phyloP scores from a whole-genome alignment of 371 early-diverging fungal genomes.

The Gilbertella persicaria region DNA sequence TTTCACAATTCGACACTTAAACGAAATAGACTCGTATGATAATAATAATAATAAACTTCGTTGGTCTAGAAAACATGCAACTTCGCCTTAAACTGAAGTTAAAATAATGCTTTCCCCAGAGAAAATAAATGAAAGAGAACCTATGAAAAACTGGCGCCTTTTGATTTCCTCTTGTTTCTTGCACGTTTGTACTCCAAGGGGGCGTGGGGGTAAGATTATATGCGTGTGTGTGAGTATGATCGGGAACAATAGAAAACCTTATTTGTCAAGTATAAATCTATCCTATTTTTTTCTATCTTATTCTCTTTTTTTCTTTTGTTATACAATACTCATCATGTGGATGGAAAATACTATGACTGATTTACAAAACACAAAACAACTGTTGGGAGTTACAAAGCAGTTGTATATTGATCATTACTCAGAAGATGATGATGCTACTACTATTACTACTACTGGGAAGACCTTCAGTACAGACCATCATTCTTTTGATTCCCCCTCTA shows the following conservation, averaged over 20 bases:
- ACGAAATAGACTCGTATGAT: no score
- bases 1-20: no score
- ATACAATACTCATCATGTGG: conserved; percentile 5
- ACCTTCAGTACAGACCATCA: conserved; percentile 20
- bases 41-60: no score
- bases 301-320: conserved; percentile 3
- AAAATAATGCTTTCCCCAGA: no score
- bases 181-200: no score
- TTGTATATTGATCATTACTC: conserved; percentile 10
- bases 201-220: no score
- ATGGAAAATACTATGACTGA: conserved; percentile 1
- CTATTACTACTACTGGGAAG: conserved; percentile 25
- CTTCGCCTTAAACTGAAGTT: no score
- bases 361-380: neutral
- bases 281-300: neutral
- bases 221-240: neutral
- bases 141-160: no score
- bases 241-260: neutral
- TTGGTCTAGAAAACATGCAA: no score
- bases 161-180: no score
- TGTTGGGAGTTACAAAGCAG: no score
- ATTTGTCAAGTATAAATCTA: neutral
- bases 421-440: conserved; percentile 29
- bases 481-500: neutral
- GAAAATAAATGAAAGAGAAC: no score